A percentile compares a stretch with the other conserved stretches of the same genome.
phyloP scores from a whole-genome alignment of 768 basidiomycete species.

The Serpula lacrymans region DNA sequence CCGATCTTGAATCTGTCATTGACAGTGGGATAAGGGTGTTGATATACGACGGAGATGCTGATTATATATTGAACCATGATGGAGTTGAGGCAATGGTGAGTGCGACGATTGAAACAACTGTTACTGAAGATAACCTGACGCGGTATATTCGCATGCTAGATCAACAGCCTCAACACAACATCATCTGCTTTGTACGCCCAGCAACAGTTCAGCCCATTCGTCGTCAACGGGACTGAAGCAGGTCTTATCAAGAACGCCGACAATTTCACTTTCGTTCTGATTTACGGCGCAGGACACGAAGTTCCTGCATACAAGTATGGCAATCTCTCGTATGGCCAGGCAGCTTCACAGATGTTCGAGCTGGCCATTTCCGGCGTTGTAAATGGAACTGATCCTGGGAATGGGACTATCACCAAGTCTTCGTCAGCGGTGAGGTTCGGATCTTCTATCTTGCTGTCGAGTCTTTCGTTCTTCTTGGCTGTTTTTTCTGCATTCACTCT shows the following conservation, averaged over 20 bases:
- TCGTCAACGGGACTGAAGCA: conserved; percentile 44
- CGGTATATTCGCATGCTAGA: no score
- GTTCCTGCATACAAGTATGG: conserved; percentile 49
- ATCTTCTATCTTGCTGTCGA: no score
- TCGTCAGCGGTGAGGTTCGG: no score
- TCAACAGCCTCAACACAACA: conserved; percentile 43
- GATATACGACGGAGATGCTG: conserved; percentile 56
- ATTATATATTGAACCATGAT: conserved; percentile 51
- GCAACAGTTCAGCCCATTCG: conserved; percentile 45
- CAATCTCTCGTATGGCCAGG: conserved; percentile 35
- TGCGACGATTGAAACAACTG: no score
- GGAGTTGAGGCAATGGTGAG: conserved; percentile 60
- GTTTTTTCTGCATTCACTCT: no score
- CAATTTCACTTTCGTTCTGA: conserved; percentile 39
- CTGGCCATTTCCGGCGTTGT: no score
- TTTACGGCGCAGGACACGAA: conserved; percentile 60
- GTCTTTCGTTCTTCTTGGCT: no score
- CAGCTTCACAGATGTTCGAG: conserved; percentile 42
- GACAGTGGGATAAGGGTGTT: conserved; percentile 53
- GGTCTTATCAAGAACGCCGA: conserved; percentile 61
- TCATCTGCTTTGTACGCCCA: conserved; percentile 39
- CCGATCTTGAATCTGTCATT: conserved; percentile 53
- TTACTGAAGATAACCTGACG: no score
- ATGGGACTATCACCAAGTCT: no score
- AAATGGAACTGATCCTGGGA: no score